Base-by-base conservation (phyloP, 2,329 filamentous ascomycete species). In the Phyllosticta capitalensis region DNA sequence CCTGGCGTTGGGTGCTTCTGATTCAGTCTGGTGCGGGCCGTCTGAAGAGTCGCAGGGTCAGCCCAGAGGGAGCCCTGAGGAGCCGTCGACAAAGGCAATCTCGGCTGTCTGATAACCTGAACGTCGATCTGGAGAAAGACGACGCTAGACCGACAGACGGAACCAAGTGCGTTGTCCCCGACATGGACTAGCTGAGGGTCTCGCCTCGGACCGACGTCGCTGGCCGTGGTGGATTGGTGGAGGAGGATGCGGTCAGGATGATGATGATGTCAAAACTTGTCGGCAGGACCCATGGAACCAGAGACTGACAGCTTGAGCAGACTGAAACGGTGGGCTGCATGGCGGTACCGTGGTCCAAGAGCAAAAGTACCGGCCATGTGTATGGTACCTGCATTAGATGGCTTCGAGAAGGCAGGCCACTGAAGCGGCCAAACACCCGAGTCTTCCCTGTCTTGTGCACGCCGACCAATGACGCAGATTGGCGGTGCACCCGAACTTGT, bases 101-200 rank as follows among this genome's bases (percentile, higher is more conserved):
- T 67, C 62, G 65, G 62, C 67, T 68, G 67, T 51, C 68, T 70
- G 69, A 68, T 68, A n/a, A 14, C 19, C 19, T 51, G 30, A 71
- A 67, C 66, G 68, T 64, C 66, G 70, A 70, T 67, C 65, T 61
- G 63, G 67, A 33, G 49, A n/a, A 56, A 50, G 51, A 28, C 51
- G 55, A 57, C 33, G 30, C 30, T 38, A 38, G 20, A 52, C 52
- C 65, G 63, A 67, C 69, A 68, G 69, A 68, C 71, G 71, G 71
- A 72, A 71, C 71, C 66, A 72, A 63, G 17, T 56, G 61, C 55
- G 56, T 61, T 63, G 73, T 74, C 71, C 71, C 71, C 71, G 71
- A 67, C 67, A 65, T 69, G 61, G 69, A 67, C 67, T 57, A 30
- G 54, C 50, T 49, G 56, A 58, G 56, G 56, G 56, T 58, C 56